Base-by-base conservation (phyloP, 805 yeast genomes). In the Cyberlindnera veronae region DNA sequence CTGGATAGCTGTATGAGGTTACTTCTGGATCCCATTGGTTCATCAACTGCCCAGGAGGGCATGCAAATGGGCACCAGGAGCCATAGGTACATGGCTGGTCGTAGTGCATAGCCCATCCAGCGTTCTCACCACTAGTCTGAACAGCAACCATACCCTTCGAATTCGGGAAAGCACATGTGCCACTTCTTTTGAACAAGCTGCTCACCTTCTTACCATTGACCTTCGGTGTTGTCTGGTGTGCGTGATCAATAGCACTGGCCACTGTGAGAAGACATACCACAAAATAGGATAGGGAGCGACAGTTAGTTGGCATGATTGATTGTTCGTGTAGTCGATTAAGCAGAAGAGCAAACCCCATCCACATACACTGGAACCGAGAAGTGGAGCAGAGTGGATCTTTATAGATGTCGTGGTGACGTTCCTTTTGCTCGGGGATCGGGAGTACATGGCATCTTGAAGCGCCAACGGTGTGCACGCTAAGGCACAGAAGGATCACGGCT, bases 1-100 rank as follows among this genome's bases (percentile, higher is more conserved):
- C 72, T 17, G 95, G 95, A 59, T 83, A 84, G 6, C 81, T 52
- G 66, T 87, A 88, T 10, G 78, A 49, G n/a, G 85, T 85, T 27
- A 81, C 83, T 5, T 60, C 46, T 5, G 88, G 79, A 56, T 89
- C 93, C 96, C 95, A 88, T 63, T 88, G 96, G 22, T 80, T 85
- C 82, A 83, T 81, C 40, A 88, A 62, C 61, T 84, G 77, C 43
- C 96, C 96, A 29, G 95, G 84, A 14, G 88, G 79, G 60, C 96
- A 88, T 14, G 96, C 96, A 61, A 83, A 89, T 22, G 95, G 96
- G 63, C 96, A 88, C 75, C 80, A 89, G 22, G 70, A 64, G n/a
- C 93, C 95, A 19, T 82, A 69, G 4, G 79, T 61, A 63, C 96
- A 88, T 27, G 69, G 54, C 54, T 80, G 83, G 61, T 84, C 93